Base-by-base conservation (phyloP, 371 early-diverging fungal species). In the Syncephalastrum racemosum region DNA sequence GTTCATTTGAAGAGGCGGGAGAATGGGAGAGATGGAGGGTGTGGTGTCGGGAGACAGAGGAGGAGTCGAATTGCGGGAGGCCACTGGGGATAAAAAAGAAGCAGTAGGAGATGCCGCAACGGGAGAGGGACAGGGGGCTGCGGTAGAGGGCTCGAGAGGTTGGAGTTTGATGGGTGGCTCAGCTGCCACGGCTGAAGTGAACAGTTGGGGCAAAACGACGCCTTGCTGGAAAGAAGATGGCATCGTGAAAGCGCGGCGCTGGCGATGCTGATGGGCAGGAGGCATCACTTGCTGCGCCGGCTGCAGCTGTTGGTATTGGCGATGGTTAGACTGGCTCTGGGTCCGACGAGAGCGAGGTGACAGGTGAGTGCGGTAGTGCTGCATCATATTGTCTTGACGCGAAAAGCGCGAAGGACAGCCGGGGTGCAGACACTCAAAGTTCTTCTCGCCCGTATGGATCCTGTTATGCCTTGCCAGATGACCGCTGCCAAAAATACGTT, bases 371-470 rank as follows among this genome's bases (percentile, higher is more conserved):
- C 89, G 84, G 55, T 88, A 90, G 63, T 92, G 93, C 62, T 92
- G 91, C 86, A 89, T 87, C 91, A 91, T 92, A 55, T 91, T 90
- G 66, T 91, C 92, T 64, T 89, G 89, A 49, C 96, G 80, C 31
- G 91, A 89, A 68, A 95, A 94, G 45, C 79, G 76, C 58, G 88
- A 89, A 16, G 82, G 73, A 63, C 96, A 95, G 0, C 82, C 83
- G 6, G 82, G 81, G 64, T 83, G 75, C 22, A 87, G 70, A 65
- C 96, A 95, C 22, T 79, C 70, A 67, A 88, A 94, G 44, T 93
- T 93, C 69, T 89, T 92, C 68, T 94, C 94, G 24, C 93, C 93
- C 0, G 94, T 93, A 64, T 93, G 95, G 45, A 93, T 92, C 46
- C 92, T 77, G 66, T 89, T 82, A 70, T 94, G 94, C 43, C 95